Evolutionary conservation across 305 asterid genomes (phyloP), one percentile per base, ranked within the genome.

Genomic region (Nicotiana rustica): DNA sequence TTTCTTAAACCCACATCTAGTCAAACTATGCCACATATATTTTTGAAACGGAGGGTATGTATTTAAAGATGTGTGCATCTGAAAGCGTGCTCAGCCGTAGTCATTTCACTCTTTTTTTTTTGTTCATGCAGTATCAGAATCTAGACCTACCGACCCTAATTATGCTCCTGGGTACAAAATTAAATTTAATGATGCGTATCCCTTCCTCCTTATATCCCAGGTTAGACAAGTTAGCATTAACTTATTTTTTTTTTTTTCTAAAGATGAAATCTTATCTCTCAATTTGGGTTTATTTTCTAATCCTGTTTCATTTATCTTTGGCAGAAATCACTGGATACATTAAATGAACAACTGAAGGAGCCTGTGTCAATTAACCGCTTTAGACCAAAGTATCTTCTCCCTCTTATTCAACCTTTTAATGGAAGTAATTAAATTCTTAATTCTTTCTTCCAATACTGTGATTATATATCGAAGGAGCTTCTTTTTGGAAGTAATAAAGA

Each of bases 351-450:
- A 83, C 95, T 94, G 78, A 83, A 85, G 83, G 95, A 90, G 55
- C 95, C 97, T 64, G 57, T 93, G 31, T 85, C 90, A 7, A 85
- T 90, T 73, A 90, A 91, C 85, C 96, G 97, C 55, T 93, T 94
- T 86, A 87, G 97, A 75, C 93, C 98, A 67, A 94, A 93, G 98
- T 93, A 89, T 41, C 13, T 38, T 70, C 31, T 31, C 13, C 8
- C 19, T 49, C 44, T 49, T 73, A 73, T 25, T 73, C 64, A 73
- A 49, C 52, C 36, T 8, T 14, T 25, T 25, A 1, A 19, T 3
- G 21, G 41, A 4, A 21, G 41, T 21, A 13, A 13, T 10, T 21
- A 29, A 69, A 21, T 13, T 7, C 69, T 25, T 4, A 18, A 44
- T 44, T 49, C 57, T 52, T 52, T 52, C 59, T 10, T 52, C 1